A percentile compares a stretch with the other conserved stretches of the same genome.
phyloP scores from a whole-genome alignment of 1,284 basidiomycete genomes.

The Ganoderma boninense region DNA sequence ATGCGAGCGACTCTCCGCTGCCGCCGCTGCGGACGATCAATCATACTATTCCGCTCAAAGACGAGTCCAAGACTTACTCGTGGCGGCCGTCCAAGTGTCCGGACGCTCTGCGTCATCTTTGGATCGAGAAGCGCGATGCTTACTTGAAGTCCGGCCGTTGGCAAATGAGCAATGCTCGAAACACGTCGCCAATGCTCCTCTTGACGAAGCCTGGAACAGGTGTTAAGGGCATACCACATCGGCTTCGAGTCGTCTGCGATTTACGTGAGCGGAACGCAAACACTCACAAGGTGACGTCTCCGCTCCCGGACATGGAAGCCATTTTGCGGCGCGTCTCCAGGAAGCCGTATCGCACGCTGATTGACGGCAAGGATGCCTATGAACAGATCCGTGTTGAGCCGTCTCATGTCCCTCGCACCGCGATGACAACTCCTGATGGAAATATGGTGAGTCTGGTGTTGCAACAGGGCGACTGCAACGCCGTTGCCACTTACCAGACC shows the following conservation, averaged over 20 bases:
- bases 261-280: conserved; percentile 38
- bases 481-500: conserved; percentile 33
- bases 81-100: conserved; percentile 43
- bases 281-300: conserved; percentile 33
- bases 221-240: conserved; percentile 14
- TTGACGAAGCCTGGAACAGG: conserved; percentile 15
- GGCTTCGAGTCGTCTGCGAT: conserved; percentile 34
- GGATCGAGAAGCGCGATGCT: conserved; percentile 39
- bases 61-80: conserved; percentile 40
- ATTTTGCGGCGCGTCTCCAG: conserved; percentile 25
- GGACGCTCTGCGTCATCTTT: conserved; percentile 38
- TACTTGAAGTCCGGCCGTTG: conserved; percentile 32
- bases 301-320: conserved; percentile 35
- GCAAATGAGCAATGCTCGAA: background rate
- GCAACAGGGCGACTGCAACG: conserved; percentile 49
- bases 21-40: conserved; percentile 43
- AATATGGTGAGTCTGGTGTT: conserved; percentile 38
- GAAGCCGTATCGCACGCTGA: conserved; percentile 16
- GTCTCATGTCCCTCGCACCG: conserved; percentile 9
- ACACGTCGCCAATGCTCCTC: conserved; percentile 6
- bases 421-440: conserved; percentile 36
- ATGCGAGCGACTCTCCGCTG: conserved; percentile 33
- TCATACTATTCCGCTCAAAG: conserved; percentile 47
- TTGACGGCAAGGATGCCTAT: conserved; percentile 14
- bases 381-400: conserved; percentile 22